Evolutionary conservation across 2,329 filamentous ascomycete genomes (phyloP).

Genomic region (Drechslera avenae): DNA sequence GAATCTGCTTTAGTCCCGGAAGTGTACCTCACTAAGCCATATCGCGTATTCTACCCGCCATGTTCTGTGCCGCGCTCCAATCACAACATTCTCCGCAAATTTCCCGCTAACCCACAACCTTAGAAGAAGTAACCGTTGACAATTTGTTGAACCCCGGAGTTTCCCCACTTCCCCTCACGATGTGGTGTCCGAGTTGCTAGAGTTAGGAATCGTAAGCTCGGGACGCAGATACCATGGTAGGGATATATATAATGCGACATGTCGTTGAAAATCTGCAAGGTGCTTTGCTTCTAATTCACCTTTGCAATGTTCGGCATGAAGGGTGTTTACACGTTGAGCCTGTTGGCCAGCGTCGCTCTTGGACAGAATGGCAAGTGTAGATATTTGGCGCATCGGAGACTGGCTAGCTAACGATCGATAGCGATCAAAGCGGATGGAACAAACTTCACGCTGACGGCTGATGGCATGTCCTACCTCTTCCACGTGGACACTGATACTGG

Average conservation of each 20-base stretch:
- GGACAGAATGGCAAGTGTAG: constrained; percentile 23
- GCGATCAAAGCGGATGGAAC: constrained; percentile 61
- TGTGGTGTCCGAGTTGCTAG: neutral
- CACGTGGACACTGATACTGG: constrained; percentile 63
- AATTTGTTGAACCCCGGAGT: constrained; percentile 14
- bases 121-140: constrained; percentile 7
- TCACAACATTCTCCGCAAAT: constrained; percentile 12
- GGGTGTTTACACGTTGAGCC: constrained; percentile 16
- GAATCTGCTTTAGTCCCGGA: neutral
- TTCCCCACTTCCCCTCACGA: constrained; percentile 27
- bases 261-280: constrained; percentile 2
- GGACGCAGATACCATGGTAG: constrained; percentile 4
- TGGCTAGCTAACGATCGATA: constrained; percentile 30
- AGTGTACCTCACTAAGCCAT: neutral
- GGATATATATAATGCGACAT: constrained; percentile 14
- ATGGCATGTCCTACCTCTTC: constrained; percentile 66
- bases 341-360: constrained; percentile 18
- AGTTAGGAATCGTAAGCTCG: constrained; percentile 5
- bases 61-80: constrained; percentile 4
- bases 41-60: constrained; percentile 3
- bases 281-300: neutral
- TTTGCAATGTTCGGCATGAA: constrained; percentile 11
- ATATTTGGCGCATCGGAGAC: neutral
- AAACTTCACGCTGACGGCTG: constrained; percentile 62
- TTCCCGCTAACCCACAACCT: neutral